Base-by-base conservation (phyloP, 2,329 filamentous ascomycete genomes). In the Diplodia scrobiculata region DNA sequence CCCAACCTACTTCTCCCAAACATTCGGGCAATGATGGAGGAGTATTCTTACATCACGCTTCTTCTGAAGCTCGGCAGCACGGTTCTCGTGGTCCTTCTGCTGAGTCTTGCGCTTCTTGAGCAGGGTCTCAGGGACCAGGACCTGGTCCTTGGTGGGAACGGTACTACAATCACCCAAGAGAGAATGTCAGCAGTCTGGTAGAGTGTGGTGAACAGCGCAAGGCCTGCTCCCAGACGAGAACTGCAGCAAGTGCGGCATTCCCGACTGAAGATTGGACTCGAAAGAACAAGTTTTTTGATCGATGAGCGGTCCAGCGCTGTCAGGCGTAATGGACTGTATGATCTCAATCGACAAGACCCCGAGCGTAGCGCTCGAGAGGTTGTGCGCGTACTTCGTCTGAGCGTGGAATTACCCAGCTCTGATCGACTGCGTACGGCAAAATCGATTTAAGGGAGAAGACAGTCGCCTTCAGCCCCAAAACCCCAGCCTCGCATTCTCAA, bases 21-120 rank as follows among this genome's bases (percentile, higher is more conserved):
- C 19, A 51, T 32, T 9, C 14, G 9, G 36, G 27, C 14, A 54
- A 34, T 29, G 19, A n/a, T 32, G 6, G 14, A 48, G 1, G 52
- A n/a, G 4, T 13, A 3, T 34, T 65, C 91, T 81, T 81, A 98
- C 95, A 86, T 91, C 87, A 86, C 95, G 95, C 83, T 89, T 91
- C 87, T 96, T 91, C 83, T 92, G 87, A 73, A 88, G 81, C 77
- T 91, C 91, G 72, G 90, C 86, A 74, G 86, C 82, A 80, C 89
- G 90, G 84, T 94, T 91, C 82, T 95, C 93, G 82, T 93, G 91
- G 81, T 93, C 92, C 89, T 97, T 97, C 89, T 99, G 95, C 86
- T 97, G 94, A 82, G 88, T 92, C 92, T 99, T 99, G 86, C 95
- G 91, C 92, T 99, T 99, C 91, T 99, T 99, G 83, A 99, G 89